Evolutionary conservation across 2,329 filamentous ascomycete genomes (phyloP), one percentile per base, ranked within the genome.

Genomic region (Penicillium sp.): DNA sequence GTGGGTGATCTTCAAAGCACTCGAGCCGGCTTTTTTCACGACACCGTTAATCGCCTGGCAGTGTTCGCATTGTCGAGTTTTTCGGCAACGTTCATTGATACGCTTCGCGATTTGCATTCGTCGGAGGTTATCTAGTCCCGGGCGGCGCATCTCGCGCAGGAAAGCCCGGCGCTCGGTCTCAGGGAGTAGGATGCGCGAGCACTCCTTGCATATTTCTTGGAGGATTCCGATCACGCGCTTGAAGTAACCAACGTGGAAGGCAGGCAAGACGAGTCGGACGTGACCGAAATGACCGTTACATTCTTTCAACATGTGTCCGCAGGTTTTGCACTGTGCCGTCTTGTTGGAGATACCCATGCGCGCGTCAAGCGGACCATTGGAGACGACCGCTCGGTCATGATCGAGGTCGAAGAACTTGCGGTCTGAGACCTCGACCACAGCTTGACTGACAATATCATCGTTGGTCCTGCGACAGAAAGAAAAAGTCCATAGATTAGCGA

Each of bases 221-320:
- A 99, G 83, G 58, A 97, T 93, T 48, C 89, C 89, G 73, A 96
- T 94, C 65, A 95, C 92, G 75, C 96, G 93, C 75, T 93, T 95
- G 70, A 99, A 86, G 75, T 97, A 99, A 40, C 95, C 95, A 66
- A 98, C 93, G 74, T 99, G 95, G 73, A 98, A 98, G 46, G 90
- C 92, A 4, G 95, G 95, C 55, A 99, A 82, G 1, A 94, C 92
- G 14, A 99, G 85, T 71, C 91, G 88, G 70, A 99, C 90, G 78
- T 97, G 90, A 51, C 95, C 95, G 73, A 98, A 99, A 77, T 99
- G 95, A 13, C 95, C 95, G 69, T 92, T 95, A 77, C 95, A 99
- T 66, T 89, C 87, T 70, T 92, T 86, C 33, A 98, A 82, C 16
- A 87, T 85, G 72, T 93, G 87, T 52, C 91, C 87, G 75, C 95